A percentile compares a stretch with the other conserved stretches of the same genome.
Conservation (phyloP, 2,329 filamentous ascomycete species). For the Alternaria solani region DNA sequence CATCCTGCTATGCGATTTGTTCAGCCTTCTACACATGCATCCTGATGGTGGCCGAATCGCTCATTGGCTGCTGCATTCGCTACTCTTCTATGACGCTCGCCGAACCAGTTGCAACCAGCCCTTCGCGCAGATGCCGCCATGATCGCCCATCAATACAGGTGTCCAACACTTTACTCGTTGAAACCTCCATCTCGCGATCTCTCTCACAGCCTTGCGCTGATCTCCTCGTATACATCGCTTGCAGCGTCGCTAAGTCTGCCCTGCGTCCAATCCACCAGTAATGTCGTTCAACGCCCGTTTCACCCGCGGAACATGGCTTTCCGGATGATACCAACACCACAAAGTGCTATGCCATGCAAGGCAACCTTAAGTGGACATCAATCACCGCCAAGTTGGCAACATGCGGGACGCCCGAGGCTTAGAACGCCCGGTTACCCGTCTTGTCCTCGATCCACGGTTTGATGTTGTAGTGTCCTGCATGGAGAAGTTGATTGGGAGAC, state of each 20-base stretch:
- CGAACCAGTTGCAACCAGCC: background rate
- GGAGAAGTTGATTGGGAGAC: conserved; percentile 12
- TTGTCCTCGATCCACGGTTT: conserved; percentile 8
- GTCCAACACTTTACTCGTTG: background rate
- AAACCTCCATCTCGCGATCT: conserved; percentile 2
- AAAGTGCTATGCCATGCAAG: conserved; percentile 8
- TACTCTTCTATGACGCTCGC: background rate
- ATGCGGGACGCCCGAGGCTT: conserved; percentile 15
- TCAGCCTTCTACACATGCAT: background rate
- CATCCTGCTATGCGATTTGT: background rate
- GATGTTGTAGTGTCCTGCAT: conserved; percentile 3
- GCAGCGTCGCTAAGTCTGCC: conserved; percentile 6
- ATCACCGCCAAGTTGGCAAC: conserved; percentile 9
- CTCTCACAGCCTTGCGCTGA: conserved; percentile 14
- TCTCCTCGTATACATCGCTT: conserved; percentile 6
- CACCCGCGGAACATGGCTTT: conserved; percentile 9
- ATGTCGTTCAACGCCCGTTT: conserved; percentile 4
- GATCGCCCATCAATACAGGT: background rate
- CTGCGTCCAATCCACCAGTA: conserved; percentile 14
- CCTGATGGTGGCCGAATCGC: background rate
- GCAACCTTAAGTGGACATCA: conserved; percentile 23
- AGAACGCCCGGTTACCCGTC: conserved; percentile 15
- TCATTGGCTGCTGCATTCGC: background rate
- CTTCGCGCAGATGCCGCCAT: background rate
- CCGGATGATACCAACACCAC: conserved; percentile 10